Conservation (phyloP, 192 early-diverging fungal species). For the Mortierella claussenii region DNA sequence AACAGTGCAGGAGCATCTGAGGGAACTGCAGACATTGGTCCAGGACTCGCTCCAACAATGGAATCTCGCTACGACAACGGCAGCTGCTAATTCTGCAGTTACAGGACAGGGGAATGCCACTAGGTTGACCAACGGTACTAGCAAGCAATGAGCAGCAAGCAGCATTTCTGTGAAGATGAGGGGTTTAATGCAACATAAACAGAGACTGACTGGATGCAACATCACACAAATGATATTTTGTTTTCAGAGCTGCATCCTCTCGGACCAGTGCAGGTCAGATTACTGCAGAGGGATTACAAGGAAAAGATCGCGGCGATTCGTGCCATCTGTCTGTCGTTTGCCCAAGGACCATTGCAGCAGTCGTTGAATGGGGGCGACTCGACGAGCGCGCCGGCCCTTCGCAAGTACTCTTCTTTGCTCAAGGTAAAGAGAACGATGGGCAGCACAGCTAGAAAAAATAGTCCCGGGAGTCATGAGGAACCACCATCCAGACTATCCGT, state of each 20-base stretch:
- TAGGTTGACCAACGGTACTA: conserved; percentile 27
- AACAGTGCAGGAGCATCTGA: conserved; percentile 49
- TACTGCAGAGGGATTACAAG: conserved; percentile 39
- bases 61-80: conserved; percentile 29
- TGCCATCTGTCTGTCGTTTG: conserved; percentile 46
- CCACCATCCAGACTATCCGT: too few species aligned
- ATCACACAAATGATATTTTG: neutral
- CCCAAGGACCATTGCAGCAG: conserved; percentile 48
- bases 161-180: too few species aligned
- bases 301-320: conserved; percentile 52
- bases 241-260: conserved; percentile 40
- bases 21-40: conserved; percentile 29
- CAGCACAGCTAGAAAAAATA: neutral
- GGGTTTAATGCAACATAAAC: too few species aligned
- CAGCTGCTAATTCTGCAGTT: conserved; percentile 13
- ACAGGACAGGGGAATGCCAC: conserved; percentile 25
- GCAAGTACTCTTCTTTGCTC: conserved; percentile 36
- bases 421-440: conserved; percentile 22
- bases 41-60: conserved; percentile 48
- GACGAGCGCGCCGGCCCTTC: conserved; percentile 18
- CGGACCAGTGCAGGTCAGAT: conserved; percentile 40
- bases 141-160: neutral
- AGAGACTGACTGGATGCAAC: too few species aligned
- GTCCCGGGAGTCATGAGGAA: too few species aligned
- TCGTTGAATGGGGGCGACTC: conserved; percentile 42